Evolutionary conservation across 768 basidiomycete genomes (phyloP), one percentile per base, ranked within the genome.

Genomic region (Termitomyces heimii): DNA sequence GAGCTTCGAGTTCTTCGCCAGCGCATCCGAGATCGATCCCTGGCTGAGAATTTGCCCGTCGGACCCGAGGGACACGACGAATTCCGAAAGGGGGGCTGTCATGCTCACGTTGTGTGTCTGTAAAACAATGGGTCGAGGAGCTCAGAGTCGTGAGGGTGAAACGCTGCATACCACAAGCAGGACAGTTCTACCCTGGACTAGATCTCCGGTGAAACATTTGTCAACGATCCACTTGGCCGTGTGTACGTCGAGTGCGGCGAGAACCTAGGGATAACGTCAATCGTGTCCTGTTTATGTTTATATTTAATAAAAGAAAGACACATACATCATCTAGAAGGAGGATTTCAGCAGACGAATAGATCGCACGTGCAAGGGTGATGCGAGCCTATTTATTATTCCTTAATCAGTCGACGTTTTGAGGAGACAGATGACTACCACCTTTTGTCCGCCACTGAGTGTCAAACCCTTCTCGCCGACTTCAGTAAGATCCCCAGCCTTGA

Each of bases 161-260:
- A n/a, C n/a, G n/a, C n/a, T 47, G n/a, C 78, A 53, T 58, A 83
- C 82, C 46, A 96, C 94, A 20, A 98, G 77, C 39, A 97, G 76
- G 45, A 95, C 72, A 0, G 94, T 96, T 45, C 94, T 77, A 13
- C 82, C 85, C 22, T 73, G 69, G 67, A 93, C 77, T 43, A 97
- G 73, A 37, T 88, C 84, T 7, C 94, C 94, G 78, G 77, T n/a
- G n/a, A 98, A 74, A 61, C 92, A 94, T 57, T 91, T 76, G 18
- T 83, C 75, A 65, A 87, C 89, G 43, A 98, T 80, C 71, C 90
- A 88, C 60, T 86, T 83, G 0, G 93, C 88, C 1, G 91, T 94
- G 60, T 86, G 84, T 0, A 84, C 86, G 67, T 70, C 70, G 4
- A 60, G 54, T 18, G 55, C 58, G 26, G 58, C 58, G 29, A 57